These are phyloP conservation scores for Akanthomyces uredinophilus DNA, from an alignment of 2,329 filamentous ascomycete species.

Conservation along the genomic window DNA sequence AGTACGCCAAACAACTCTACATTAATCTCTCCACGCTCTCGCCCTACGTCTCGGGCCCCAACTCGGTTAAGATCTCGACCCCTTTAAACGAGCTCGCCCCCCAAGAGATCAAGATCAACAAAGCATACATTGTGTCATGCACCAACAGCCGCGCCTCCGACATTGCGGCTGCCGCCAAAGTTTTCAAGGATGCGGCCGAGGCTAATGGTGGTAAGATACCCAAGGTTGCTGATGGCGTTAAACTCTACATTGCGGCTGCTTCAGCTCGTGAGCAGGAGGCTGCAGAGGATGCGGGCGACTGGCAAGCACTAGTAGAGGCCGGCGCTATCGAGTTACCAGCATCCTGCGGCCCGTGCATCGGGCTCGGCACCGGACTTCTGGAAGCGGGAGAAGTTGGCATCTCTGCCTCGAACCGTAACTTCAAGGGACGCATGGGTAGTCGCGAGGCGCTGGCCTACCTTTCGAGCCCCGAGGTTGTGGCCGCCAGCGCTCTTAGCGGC, in stretches of 20 bases:
- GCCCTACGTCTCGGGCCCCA: conserved; percentile 79
- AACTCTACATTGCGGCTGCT: conserved; percentile 87
- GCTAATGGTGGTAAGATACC: conserved; percentile 56
- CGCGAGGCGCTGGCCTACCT: conserved; percentile 90
- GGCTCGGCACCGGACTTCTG: conserved; percentile 62
- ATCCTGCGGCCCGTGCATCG: conserved; percentile 82
- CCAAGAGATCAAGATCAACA: conserved; percentile 72
- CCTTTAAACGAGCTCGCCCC: conserved; percentile 68
- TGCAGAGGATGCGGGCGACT: conserved; percentile 77
- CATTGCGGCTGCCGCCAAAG: conserved; percentile 72
- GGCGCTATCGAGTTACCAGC: conserved; percentile 68
- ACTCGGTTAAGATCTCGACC: conserved; percentile 82
- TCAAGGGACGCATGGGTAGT: conserved; percentile 50
- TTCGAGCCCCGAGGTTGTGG: conserved; percentile 84
- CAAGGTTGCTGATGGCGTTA: conserved; percentile 69
- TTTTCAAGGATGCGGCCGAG: conserved; percentile 74
- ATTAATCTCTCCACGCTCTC: conserved; percentile 75
- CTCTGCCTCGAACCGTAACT: conserved; percentile 79
- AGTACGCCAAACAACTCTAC: conserved; percentile 74
- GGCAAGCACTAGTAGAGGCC: conserved; percentile 75
- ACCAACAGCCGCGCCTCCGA: conserved; percentile 83
- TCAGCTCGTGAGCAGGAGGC: conserved; percentile 70
- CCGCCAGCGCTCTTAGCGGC: conserved; percentile 74
- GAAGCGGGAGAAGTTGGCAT: conserved; percentile 86
- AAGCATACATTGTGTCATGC: conserved; percentile 84